Evolutionary conservation across 2,329 filamentous ascomycete genomes (phyloP), one percentile per base, ranked within the genome.

Genomic region (Hypoxylon rubiginosum): DNA sequence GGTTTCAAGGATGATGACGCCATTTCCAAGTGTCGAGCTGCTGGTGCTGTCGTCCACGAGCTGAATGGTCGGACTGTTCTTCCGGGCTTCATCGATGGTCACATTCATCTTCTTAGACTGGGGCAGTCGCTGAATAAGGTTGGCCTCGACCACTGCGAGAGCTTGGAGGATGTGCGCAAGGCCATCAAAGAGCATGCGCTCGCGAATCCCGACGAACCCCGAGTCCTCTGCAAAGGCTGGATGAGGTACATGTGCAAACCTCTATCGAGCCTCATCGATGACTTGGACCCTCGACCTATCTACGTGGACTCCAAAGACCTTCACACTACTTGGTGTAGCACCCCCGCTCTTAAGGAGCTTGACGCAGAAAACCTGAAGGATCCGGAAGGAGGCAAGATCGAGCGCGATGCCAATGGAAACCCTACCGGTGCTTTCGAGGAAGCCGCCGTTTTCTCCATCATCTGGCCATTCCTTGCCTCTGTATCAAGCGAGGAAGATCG

Each of bases 261-360:
- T 0, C 78, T 83, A 26, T 82, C 83, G 0, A 78, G 70, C 41
- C 79, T 82, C 78, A 74, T 88, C 1, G 85, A 88, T 63, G 85
- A 85, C 66, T 71, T 88, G 13, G 85, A 87, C 60, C 76, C 81
- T 1, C 76, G 85, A 41, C 85, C 86, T 1, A 86, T 88, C 28
- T 87, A 85, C 59, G 81, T 88, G 60, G 85, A 88, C 63, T 82
- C 84, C 2, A 86, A 86, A 68, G 85, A 87, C 58, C 75, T 88
- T 67, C 86, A 88, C 71, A 85, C 84, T 0, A 82, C 83, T 1
- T 88, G 86, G 86, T 87, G 85, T 73, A 88, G 84, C 68, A 82
- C 79, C 7, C 79, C 82, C 1, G 86, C 82, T 0, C 72, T 88
- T 6, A 67, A 78, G 46, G 86, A 88, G 72, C 79, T 88, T 75